These are phyloP conservation scores for Trichoderma guizhouense DNA, from an alignment of 2,329 filamentous ascomycete species.

Conservation along the genomic window DNA sequence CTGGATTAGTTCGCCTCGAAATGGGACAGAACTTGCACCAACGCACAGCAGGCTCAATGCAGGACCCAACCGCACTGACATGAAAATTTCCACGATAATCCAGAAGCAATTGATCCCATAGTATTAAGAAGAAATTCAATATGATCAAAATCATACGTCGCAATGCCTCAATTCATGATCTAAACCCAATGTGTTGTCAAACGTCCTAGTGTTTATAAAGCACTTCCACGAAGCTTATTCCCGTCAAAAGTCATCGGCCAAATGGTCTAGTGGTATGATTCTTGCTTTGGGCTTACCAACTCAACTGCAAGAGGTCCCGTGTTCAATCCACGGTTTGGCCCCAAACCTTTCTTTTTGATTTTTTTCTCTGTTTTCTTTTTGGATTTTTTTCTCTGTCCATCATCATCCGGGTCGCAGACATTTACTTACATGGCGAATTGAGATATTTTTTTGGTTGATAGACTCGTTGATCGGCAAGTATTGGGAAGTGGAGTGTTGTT, in stretches of 20 bases:
- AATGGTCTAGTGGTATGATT: slow-evolving; percentile 22
- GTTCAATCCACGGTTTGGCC: slow-evolving; percentile 21
- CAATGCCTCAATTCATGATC: not conserved
- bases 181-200: not conserved
- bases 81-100: not conserved
- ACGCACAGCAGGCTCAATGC: not conserved
- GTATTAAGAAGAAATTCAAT: not conserved
- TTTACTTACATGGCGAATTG: not conserved
- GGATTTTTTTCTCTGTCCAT: slow-evolving; percentile 22
- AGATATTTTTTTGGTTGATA: not conserved
- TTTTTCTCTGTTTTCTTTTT: no score
- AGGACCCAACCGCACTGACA: not conserved
- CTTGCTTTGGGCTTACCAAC: slow-evolving; percentile 19
- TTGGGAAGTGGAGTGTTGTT: not conserved
- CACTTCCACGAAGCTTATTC: not conserved
- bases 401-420: no score
- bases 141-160: not conserved
- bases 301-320: slow-evolving; percentile 20
- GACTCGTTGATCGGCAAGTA: not conserved
- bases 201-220: not conserved
- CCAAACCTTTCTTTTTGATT: slow-evolving; percentile 23
- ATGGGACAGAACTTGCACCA: not conserved
- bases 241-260: slow-evolving; percentile 8
- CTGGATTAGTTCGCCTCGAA: not conserved
- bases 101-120: not conserved